phyloP scores from a whole-genome alignment of 139 green algal species.

The Chlamydomonas sphaeroides region DNA sequence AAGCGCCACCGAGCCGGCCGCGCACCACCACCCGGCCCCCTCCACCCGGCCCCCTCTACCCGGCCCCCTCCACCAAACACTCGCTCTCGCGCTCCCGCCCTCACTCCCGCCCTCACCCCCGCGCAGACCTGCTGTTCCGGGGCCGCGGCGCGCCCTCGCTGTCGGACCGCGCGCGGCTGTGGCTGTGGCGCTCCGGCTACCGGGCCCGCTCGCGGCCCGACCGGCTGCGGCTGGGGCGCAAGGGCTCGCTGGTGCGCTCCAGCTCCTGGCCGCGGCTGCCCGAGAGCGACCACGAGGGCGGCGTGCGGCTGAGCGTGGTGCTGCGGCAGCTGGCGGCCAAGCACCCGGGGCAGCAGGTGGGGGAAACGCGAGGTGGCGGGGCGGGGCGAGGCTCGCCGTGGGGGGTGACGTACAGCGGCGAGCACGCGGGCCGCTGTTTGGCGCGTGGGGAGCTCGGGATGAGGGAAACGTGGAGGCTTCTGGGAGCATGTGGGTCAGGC shows the following conservation, averaged over 20 bases:
- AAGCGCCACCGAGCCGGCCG: no score
- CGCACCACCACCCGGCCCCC: no score
- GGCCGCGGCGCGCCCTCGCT: not conserved
- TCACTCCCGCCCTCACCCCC: no score
- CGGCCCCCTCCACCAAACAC: no score
- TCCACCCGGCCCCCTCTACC: no score
- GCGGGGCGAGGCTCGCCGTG: not conserved
- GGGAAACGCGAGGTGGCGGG: no score
- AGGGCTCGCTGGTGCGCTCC: constrained; percentile 1
- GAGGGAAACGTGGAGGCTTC: no score
- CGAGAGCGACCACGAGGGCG: not conserved
- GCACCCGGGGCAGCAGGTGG: constrained; percentile 14
- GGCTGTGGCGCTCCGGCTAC: constrained; percentile 27
- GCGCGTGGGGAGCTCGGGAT: no score
- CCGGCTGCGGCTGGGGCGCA: not conserved
- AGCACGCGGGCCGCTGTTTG: no score
- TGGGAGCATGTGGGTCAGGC: no score
- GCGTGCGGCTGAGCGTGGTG: not conserved
- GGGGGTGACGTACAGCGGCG: not conserved
- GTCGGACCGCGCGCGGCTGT: not conserved
- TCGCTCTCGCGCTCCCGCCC: no score
- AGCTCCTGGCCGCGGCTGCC: constrained; percentile 13
- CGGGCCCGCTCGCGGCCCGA: not conserved
- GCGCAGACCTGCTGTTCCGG: constrained; percentile 22
- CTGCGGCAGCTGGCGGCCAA: not conserved